These are phyloP conservation scores for Botrytis galanthina DNA, from an alignment of 2,329 filamentous ascomycete genomes.

Conservation along the genomic window DNA sequence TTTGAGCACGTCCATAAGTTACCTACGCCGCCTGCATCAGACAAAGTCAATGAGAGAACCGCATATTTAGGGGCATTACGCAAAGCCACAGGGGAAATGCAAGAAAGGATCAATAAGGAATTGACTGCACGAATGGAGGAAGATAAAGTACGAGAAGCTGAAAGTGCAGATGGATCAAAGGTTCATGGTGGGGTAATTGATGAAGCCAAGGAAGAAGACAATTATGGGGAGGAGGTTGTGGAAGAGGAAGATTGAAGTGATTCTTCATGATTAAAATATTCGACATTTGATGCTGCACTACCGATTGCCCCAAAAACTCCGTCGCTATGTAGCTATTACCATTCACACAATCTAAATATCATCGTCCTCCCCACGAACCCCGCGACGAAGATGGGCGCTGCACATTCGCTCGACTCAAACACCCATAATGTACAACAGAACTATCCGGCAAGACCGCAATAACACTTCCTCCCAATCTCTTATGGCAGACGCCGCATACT, in stretches of 20 bases:
- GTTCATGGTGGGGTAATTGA: slow-evolving; percentile 43
- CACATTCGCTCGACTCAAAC: slow-evolving; percentile 57
- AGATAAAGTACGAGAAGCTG: slow-evolving; percentile 56
- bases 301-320: slow-evolving; percentile 26
- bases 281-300: slow-evolving; percentile 19
- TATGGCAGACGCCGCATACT: slow-evolving; percentile 89
- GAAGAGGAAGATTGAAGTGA: slow-evolving; percentile 56
- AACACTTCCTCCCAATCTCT: slow-evolving; percentile 85
- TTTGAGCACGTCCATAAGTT: slow-evolving; percentile 47
- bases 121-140: slow-evolving; percentile 73
- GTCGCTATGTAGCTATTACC: slow-evolving; percentile 32
- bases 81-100: slow-evolving; percentile 54
- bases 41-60: slow-evolving; percentile 51
- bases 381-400: slow-evolving; percentile 28
- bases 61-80: slow-evolving; percentile 60
- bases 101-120: slow-evolving; percentile 66
- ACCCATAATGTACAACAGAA: slow-evolving; percentile 78
- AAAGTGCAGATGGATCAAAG: slow-evolving; percentile 33
- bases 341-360: slow-evolving; percentile 20
- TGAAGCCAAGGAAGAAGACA: slow-evolving; percentile 65
- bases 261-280: slow-evolving; percentile 17
- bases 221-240: slow-evolving; percentile 80
- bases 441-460: slow-evolving; percentile 86
- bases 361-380: slow-evolving; percentile 30
- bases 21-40: slow-evolving; percentile 40